A percentile compares a stretch with the other conserved stretches of the same genome.
Conservation (phyloP, 306 rosid genomes). For the Ochetophila trinervis region DNA sequence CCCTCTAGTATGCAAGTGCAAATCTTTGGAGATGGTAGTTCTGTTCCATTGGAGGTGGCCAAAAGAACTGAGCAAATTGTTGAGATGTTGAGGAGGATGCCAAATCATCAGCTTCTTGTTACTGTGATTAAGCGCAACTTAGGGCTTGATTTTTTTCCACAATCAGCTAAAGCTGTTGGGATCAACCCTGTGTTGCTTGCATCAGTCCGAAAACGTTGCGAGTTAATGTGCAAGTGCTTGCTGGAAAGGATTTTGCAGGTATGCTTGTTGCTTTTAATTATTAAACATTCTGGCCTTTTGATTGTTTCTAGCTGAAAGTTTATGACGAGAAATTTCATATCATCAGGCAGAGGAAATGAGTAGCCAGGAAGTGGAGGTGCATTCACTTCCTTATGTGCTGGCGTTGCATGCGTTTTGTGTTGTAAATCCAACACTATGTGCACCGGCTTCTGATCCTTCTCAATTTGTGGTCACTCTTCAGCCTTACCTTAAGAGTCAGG, state of each 20-base stretch:
- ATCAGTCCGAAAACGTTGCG: slow-evolving; percentile 91
- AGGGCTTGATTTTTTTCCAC: slow-evolving; percentile 96
- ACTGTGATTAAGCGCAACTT: slow-evolving; percentile 83
- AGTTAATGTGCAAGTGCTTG: slow-evolving; percentile 95
- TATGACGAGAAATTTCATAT: slow-evolving; percentile 16
- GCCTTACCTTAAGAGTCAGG: slow-evolving; percentile 96
- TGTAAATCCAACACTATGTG: slow-evolving; percentile 91
- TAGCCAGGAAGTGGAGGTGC: slow-evolving; percentile 61
- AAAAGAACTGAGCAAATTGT: slow-evolving; percentile 93
- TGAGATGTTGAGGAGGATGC: slow-evolving; percentile 79
- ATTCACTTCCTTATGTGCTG: slow-evolving; percentile 80
- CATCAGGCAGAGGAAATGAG: slow-evolving; percentile 84
- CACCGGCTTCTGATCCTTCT: slow-evolving; percentile 88
- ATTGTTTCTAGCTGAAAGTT: slow-evolving; percentile 19
- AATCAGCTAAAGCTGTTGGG: slow-evolving; percentile 83
- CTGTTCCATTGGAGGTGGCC: slow-evolving; percentile 83
- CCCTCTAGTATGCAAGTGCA: slow-evolving; percentile 64
- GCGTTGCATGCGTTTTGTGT: slow-evolving; percentile 91
- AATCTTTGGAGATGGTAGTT: slow-evolving; percentile 79
- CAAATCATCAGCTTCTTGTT: slow-evolving; percentile 83
- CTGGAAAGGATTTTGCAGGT: slow-evolving; percentile 96
- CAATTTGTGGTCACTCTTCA: slow-evolving; percentile 96
- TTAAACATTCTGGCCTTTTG: slow-evolving; percentile 3
- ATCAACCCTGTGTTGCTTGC: slow-evolving; percentile 71
- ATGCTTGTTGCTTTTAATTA: slow-evolving; percentile 2